phyloP scores from a whole-genome alignment of 2,329 filamentous ascomycete genomes.

The Amauroascus niger region DNA sequence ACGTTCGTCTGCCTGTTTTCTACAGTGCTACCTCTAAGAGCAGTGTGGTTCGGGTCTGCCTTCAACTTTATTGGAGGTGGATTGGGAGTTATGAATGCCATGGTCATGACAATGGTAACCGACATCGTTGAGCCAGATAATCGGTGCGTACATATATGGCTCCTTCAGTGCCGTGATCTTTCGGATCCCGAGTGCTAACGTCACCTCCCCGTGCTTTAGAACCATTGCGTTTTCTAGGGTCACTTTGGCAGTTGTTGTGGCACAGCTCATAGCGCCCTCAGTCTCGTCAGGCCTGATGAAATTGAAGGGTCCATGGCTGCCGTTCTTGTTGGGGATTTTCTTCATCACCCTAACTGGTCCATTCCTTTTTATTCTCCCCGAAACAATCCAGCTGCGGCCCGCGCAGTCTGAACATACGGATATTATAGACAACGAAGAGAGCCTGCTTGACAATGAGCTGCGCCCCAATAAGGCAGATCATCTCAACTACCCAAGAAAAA shows the following conservation, averaged over 20 bases:
- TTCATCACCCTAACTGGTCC: slow-evolving; percentile 28
- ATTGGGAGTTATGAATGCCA: slow-evolving; percentile 38
- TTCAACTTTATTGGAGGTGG: slow-evolving; percentile 42
- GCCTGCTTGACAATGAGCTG: neutral
- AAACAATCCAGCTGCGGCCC: slow-evolving; percentile 28
- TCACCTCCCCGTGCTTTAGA: slow-evolving; percentile 19
- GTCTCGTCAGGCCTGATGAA: slow-evolving; percentile 35
- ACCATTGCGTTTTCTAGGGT: slow-evolving; percentile 35
- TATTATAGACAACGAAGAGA: neutral
- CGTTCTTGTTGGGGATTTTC: slow-evolving; percentile 30
- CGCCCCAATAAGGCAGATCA: neutral
- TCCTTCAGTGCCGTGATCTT: neutral
- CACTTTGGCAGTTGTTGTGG: slow-evolving; percentile 32
- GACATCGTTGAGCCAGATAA: slow-evolving; percentile 42
- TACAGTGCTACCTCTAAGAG: slow-evolving; percentile 36
- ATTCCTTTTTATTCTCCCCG: slow-evolving; percentile 30
- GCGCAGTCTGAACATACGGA: neutral
- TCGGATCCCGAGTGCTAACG: neutral
- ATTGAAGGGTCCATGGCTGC: slow-evolving; percentile 32
- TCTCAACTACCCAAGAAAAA: neutral
- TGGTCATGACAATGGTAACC: slow-evolving; percentile 43
- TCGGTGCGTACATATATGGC: slow-evolving; percentile 24
- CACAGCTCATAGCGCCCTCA: slow-evolving; percentile 33
- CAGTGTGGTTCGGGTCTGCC: slow-evolving; percentile 41
- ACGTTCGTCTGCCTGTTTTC: slow-evolving; percentile 32